These are phyloP conservation scores for Danielozyma ontarioensis DNA, from an alignment of 805 yeast genomes.

Conservation along the genomic window DNA sequence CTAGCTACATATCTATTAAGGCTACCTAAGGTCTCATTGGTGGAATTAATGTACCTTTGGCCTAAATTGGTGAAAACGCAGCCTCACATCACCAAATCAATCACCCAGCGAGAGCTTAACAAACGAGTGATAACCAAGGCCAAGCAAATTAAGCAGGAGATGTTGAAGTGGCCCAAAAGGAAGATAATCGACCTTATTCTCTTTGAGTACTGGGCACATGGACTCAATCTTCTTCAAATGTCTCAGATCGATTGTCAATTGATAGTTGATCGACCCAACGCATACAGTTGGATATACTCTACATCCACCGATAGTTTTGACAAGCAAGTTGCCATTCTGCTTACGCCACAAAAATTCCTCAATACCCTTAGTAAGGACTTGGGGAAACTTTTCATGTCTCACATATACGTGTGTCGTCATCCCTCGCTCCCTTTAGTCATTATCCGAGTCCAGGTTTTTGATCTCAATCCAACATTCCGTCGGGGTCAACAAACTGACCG, in stretches of 20 bases:
- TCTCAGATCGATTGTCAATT: slow-evolving; percentile 68
- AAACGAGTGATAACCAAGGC: slow-evolving; percentile 6
- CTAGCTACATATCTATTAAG: slow-evolving; percentile 17
- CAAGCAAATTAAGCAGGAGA: slow-evolving; percentile 3
- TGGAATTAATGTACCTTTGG: slow-evolving; percentile 31
- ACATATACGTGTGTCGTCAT: slow-evolving; percentile 62
- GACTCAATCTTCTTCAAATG: slow-evolving; percentile 58
- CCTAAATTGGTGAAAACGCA: slow-evolving; percentile 23
- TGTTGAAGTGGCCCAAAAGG: slow-evolving; percentile 19
- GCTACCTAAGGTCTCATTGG: slow-evolving; percentile 26
- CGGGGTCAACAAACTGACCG: slow-evolving; percentile 9
- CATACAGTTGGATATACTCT: slow-evolving; percentile 45
- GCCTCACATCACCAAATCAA: slow-evolving; percentile 8
- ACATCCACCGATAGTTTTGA: slow-evolving; percentile 34
- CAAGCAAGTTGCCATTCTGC: slow-evolving; percentile 25
- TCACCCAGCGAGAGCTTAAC: slow-evolving; percentile 3
- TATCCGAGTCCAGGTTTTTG: slow-evolving; percentile 66
- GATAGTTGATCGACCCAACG: slow-evolving; percentile 52
- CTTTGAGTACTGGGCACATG: slow-evolving; percentile 48
- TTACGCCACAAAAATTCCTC: slow-evolving; percentile 50
- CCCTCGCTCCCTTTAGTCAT: slow-evolving; percentile 57
- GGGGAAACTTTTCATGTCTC: slow-evolving; percentile 50
- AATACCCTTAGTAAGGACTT: slow-evolving; percentile 43
- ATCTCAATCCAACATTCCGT: slow-evolving; percentile 18
- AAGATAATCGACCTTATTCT: slow-evolving; percentile 41